These are phyloP conservation scores for Colletotrichum sp. DNA, from an alignment of 2,329 filamentous ascomycete species.

Conservation along the genomic window DNA sequence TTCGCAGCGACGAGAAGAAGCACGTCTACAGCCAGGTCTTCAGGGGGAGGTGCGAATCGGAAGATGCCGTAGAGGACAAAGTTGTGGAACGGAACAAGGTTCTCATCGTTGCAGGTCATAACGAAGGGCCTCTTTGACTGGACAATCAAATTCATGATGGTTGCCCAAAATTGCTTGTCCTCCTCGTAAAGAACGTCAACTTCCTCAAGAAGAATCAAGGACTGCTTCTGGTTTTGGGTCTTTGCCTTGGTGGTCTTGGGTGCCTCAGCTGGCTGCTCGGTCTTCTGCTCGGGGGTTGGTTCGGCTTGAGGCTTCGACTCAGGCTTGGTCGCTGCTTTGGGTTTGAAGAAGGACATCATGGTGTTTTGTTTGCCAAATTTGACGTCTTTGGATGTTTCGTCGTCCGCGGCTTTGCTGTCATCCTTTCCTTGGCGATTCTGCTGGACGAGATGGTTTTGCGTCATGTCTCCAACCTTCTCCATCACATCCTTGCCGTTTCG, in stretches of 20 bases:
- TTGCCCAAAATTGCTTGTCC: conserved; percentile 93
- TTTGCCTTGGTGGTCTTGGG: conserved; percentile 33
- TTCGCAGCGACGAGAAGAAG: conserved; percentile 82
- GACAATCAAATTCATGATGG: conserved; percentile 75
- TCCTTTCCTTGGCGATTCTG: conserved; percentile 43
- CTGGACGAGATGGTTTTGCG: conserved; percentile 86
- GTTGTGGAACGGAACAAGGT: conserved; percentile 74
- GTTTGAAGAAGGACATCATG: conserved; percentile 82
- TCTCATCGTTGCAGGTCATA: conserved; percentile 93
- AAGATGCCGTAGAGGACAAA: conserved; percentile 87
- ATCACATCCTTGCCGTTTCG: conserved; percentile 88
- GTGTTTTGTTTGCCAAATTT: conserved; percentile 76
- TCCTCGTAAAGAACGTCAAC: conserved; percentile 94
- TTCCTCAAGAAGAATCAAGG: conserved; percentile 91
- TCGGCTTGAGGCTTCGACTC: conserved; percentile 20
- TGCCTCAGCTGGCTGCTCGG: background rate
- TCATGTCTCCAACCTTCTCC: conserved; percentile 96
- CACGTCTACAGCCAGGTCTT: conserved; percentile 76
- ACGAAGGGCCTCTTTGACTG: conserved; percentile 92
- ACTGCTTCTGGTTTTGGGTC: conserved; percentile 76
- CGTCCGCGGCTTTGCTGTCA: conserved; percentile 36
- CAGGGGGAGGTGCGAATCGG: conserved; percentile 71
- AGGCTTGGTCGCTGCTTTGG: conserved; percentile 43
- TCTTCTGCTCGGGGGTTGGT: conserved; percentile 23
- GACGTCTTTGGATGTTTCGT: conserved; percentile 60